A percentile compares a stretch with the other conserved stretches of the same genome.
These are phyloP conservation scores for Mortierella sp. DNA, from an alignment of 371 early-diverging fungal genomes.

Conservation along the genomic window DNA sequence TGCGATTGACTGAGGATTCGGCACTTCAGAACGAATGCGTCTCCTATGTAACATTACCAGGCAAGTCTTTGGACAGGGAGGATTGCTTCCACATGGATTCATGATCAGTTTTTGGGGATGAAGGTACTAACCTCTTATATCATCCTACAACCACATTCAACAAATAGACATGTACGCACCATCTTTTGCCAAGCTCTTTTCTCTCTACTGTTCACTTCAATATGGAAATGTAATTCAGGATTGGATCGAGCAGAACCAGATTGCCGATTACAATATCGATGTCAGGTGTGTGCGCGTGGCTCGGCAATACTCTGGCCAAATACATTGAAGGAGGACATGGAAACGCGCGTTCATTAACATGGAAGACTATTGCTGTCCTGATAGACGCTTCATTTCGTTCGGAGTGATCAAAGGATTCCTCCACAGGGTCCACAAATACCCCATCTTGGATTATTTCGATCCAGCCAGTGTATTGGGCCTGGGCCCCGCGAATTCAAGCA, in stretches of 20 bases:
- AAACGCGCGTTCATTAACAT: too few relatives aligned
- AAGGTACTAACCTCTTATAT: too few relatives aligned
- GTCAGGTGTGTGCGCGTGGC: constrained; percentile 80
- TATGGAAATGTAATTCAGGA: constrained; percentile 77
- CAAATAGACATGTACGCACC: constrained; percentile 58
- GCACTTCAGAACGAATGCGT: constrained; percentile 75
- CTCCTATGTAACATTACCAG: constrained; percentile 69
- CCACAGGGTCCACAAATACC: constrained; percentile 86
- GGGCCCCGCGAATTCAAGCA: not conserved
- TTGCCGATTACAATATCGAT: constrained; percentile 72
- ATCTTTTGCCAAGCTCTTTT: constrained; percentile 72
- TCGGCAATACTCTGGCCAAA: too few relatives aligned
- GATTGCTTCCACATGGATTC: not conserved
- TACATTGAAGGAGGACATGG: too few relatives aligned
- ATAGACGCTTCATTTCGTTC: constrained; percentile 83
- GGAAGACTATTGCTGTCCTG: too few relatives aligned
- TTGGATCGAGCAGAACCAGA: constrained; percentile 81
- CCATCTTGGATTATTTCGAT: constrained; percentile 61
- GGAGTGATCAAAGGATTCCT: constrained; percentile 84
- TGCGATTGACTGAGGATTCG: constrained; percentile 68
- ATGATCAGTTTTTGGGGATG: not conserved
- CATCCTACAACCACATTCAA: too few relatives aligned
- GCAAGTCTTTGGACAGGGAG: constrained; percentile 41
- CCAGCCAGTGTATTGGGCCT: constrained; percentile 7
- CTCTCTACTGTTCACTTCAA: constrained; percentile 78